Percentiles rank a stretch among this genome's conserved stretches.
These are phyloP conservation scores for Corniculantispora saksenae DNA, from an alignment of 2,329 filamentous ascomycete species.

Conservation along the genomic window DNA sequence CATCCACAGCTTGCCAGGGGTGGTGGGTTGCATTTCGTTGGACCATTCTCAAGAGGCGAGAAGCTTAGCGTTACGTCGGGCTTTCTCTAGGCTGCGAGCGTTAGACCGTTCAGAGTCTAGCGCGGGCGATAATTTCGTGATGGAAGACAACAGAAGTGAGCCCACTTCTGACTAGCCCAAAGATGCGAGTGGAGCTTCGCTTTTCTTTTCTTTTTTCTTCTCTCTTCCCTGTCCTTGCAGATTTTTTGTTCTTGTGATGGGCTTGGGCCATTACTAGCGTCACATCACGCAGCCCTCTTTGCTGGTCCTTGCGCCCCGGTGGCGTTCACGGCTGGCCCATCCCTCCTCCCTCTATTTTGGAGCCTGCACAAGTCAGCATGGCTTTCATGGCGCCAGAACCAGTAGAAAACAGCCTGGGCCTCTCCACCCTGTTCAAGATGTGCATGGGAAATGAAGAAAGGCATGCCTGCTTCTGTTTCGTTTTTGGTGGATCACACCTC, in stretches of 20 bases:
- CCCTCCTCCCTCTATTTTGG: background rate
- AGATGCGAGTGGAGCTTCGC: conserved; percentile 6
- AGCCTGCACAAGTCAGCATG: conserved; percentile 14
- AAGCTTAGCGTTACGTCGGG: background rate
- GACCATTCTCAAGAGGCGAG: background rate
- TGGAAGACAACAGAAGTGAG: background rate
- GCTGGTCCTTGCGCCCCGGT: conserved; percentile 4
- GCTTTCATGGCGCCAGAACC: background rate
- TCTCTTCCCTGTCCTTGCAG: conserved; percentile 11
- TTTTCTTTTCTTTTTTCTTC: background rate
- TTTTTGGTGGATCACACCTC: background rate
- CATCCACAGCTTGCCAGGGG: conserved; percentile 3
- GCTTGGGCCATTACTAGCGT: background rate
- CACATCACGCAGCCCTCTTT: background rate
- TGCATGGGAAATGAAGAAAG: conserved; percentile 13
- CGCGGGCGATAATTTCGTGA: conserved; percentile 12
- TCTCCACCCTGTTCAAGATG: background rate
- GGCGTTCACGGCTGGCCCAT: conserved; percentile 7
- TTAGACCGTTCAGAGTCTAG: conserved; percentile 12
- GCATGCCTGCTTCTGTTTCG: conserved; percentile 4
- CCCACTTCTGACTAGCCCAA: background rate
- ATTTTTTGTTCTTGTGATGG: conserved; percentile 16
- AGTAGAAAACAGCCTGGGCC: background rate
- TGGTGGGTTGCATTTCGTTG: background rate
- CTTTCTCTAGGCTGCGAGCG: background rate